Percentiles rank a stretch among this genome's conserved stretches.
These are phyloP conservation scores for Umbelopsis isabellina DNA, from an alignment of 192 early-diverging fungal species.

Conservation along the genomic window DNA sequence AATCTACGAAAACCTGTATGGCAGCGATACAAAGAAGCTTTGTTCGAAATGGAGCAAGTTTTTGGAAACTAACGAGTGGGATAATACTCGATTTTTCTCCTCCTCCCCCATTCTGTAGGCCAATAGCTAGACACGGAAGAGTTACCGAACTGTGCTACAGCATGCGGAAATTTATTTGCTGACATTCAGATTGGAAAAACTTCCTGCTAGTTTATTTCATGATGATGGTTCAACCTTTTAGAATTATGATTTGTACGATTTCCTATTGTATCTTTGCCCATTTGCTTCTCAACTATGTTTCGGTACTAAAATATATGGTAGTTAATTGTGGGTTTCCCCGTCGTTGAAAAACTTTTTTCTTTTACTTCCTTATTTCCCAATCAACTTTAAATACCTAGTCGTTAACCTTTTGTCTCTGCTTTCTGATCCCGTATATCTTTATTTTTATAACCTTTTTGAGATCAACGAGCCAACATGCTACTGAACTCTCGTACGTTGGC, in stretches of 20 bases:
- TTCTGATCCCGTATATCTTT: not conserved
- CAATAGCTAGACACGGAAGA: not conserved
- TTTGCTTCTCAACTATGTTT: conserved; percentile 21
- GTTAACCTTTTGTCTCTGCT: not conserved
- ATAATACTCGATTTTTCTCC: conserved; percentile 1
- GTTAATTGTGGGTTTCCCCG: not conserved
- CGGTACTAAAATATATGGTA: not conserved
- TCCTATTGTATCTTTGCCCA: conserved; percentile 15
- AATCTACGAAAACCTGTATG: conserved; percentile 12
- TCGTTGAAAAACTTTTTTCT: not conserved
- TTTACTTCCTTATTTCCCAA: not conserved
- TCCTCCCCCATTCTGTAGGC: not conserved
- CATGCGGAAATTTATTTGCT: conserved; percentile 3
- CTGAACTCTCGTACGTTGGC: conserved; percentile 3
- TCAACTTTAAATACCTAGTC: not conserved
- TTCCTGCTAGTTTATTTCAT: conserved; percentile 14
- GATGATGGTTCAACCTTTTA: not conserved
- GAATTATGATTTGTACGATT: conserved; percentile 7
- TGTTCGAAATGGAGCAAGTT: not conserved
- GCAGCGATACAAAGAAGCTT: conserved; percentile 9
- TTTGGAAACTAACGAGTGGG: not conserved
- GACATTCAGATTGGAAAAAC: too few species aligned
- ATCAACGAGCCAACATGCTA: not conserved
- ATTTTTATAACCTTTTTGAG: not conserved
- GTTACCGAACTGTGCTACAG: too few species aligned